Evolutionary conservation across 116 monocot genomes (phyloP).

Genomic region (Zostera marina): DNA sequence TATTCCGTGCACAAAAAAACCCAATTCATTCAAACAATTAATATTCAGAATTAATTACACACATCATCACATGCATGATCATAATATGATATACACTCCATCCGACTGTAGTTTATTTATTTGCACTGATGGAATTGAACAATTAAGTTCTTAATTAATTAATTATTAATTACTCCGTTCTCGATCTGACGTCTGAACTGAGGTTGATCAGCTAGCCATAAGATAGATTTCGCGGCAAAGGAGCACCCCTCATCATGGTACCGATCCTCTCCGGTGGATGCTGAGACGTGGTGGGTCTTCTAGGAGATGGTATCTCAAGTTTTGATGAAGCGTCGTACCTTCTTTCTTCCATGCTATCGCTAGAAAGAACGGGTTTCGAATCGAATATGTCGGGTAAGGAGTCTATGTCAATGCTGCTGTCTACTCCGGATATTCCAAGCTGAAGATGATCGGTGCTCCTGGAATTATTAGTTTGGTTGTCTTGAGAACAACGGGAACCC

Average conservation of each 20-base stretch:
- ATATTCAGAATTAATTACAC: no score
- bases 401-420: slow-evolving; percentile 33
- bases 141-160: no score
- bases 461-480: slow-evolving; percentile 23
- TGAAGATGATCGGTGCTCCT: slow-evolving; percentile 32
- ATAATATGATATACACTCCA: no score
- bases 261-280: slow-evolving; percentile 24
- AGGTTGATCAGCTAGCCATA: slow-evolving; percentile 60
- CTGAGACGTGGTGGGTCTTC: slow-evolving; percentile 9
- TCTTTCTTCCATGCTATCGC: slow-evolving; percentile 7
- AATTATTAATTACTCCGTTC: no score
- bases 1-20: not conserved
- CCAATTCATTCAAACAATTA: no score
- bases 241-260: slow-evolving; percentile 28
- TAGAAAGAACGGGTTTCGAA: slow-evolving; percentile 16
- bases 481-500: slow-evolving; percentile 13
- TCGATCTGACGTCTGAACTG: no score
- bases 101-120: no score
- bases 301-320: slow-evolving; percentile 35
- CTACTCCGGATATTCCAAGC: slow-evolving; percentile 17
- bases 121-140: no score
- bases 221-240: slow-evolving; percentile 36
- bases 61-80: no score
- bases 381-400: slow-evolving; percentile 37
- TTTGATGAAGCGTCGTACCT: slow-evolving; percentile 20